phyloP scores from a whole-genome alignment of 192 early-diverging fungal species.

The Mortierella alpina region DNA sequence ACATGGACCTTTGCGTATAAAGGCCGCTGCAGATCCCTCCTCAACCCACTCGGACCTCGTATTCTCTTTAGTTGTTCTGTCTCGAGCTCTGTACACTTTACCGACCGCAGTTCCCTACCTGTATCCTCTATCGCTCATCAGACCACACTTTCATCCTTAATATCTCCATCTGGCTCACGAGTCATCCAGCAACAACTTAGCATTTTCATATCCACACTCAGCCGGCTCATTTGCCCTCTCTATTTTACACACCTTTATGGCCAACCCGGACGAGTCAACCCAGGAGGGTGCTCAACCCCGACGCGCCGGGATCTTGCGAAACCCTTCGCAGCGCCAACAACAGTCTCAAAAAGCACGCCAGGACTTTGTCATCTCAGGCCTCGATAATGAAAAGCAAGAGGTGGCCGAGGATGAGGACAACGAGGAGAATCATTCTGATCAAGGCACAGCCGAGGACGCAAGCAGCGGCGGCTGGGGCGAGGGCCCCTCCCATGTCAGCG shows the following conservation, averaged over 20 bases:
- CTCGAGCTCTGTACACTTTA: too few species aligned
- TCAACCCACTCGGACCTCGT: too few species aligned
- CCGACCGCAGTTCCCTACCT: too few species aligned
- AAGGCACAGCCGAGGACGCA: constrained; percentile 28
- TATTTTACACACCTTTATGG: constrained; percentile 8
- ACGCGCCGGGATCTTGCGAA: constrained; percentile 21
- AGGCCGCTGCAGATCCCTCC: too few species aligned
- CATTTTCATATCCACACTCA: background rate
- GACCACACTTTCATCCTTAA: too few species aligned
- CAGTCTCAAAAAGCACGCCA: constrained; percentile 2
- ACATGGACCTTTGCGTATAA: too few species aligned
- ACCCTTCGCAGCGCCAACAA: constrained; percentile 10
- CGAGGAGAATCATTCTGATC: constrained; percentile 8
- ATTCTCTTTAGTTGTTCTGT: too few species aligned
- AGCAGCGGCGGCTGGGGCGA: constrained; percentile 49
- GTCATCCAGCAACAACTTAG: background rate
- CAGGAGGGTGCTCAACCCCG: constrained; percentile 26
- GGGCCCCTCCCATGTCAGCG: constrained; percentile 39
- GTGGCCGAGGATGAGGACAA: constrained; percentile 20
- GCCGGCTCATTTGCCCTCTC: background rate
- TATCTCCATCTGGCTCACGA: too few species aligned
- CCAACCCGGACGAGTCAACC: constrained; percentile 44
- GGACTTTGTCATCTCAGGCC: constrained; percentile 28
- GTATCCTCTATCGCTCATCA: too few species aligned
- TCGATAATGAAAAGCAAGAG: constrained; percentile 30